Evolutionary conservation across 140 eudicot species (phyloP).

Genomic region (Flaveria floridana): DNA sequence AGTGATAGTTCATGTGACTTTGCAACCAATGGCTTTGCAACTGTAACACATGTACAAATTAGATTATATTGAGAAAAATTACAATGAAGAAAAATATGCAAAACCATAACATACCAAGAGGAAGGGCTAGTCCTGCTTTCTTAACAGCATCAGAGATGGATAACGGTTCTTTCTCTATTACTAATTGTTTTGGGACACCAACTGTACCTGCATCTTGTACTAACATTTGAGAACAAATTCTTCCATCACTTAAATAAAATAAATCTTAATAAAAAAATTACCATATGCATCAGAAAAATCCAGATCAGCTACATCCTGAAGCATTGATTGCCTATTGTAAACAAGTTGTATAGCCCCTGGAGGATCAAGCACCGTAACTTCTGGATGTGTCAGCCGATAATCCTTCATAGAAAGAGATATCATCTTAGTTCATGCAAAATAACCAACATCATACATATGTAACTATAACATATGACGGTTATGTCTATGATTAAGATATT

Average conservation of each 20-base stretch:
- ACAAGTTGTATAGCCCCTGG: conserved; percentile 86
- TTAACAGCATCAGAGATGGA: conserved; percentile 72
- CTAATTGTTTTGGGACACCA: conserved; percentile 82
- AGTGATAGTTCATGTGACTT: conserved; percentile 90
- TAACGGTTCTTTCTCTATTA: conserved; percentile 72
- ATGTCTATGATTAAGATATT: neutral
- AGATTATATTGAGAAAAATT: neutral
- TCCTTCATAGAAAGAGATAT: conserved; percentile 48
- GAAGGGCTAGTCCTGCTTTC: conserved; percentile 73
- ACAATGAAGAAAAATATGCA: neutral
- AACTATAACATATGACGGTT: neutral
- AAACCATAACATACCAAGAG: conserved; percentile 58
- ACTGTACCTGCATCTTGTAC: conserved; percentile 60
- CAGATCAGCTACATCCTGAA: conserved; percentile 84
- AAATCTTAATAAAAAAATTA: conserved; percentile 15
- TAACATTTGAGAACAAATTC: conserved; percentile 17
- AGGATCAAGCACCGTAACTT: conserved; percentile 96
- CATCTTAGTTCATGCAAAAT: conserved; percentile 9
- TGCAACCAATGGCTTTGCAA: conserved; percentile 90
- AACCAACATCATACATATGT: neutral
- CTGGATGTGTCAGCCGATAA: conserved; percentile 77
- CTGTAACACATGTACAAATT: conserved; percentile 36
- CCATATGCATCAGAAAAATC: conserved; percentile 73
- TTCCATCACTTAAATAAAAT: neutral
- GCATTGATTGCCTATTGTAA: conserved; percentile 89